These are phyloP conservation scores for Penicillium sp. DNA, from an alignment of 2,329 filamentous ascomycete species.

Conservation along the genomic window DNA sequence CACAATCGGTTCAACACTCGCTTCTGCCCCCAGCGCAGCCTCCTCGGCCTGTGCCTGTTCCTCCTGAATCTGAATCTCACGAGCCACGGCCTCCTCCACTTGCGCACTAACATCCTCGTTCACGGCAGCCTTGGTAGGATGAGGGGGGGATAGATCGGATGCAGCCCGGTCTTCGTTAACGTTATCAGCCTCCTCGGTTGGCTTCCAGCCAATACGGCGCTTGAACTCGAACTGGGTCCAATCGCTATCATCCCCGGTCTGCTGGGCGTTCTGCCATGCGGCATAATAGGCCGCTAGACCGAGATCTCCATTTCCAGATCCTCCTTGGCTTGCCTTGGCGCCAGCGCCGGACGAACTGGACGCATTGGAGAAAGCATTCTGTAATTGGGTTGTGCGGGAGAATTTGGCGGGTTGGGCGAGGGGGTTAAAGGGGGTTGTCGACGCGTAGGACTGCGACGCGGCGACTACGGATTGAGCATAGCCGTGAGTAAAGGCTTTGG, in stretches of 20 bases:
- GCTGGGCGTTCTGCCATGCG: constrained; percentile 78
- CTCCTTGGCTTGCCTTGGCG: constrained; percentile 59
- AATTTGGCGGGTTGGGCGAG: constrained; percentile 55
- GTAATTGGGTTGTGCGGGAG: constrained; percentile 63
- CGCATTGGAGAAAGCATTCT: constrained; percentile 69
- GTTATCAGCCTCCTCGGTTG: constrained; percentile 42
- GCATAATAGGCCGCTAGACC: constrained; percentile 89
- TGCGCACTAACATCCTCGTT: constrained; percentile 63
- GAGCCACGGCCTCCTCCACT: constrained; percentile 79
- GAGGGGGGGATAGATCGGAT: constrained; percentile 56
- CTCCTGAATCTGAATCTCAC: constrained; percentile 67
- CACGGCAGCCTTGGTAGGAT: constrained; percentile 56
- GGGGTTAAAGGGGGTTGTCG: constrained; percentile 59
- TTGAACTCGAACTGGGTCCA: constrained; percentile 92
- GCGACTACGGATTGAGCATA: constrained; percentile 98
- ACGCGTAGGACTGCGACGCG: constrained; percentile 81
- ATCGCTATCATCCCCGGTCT: constrained; percentile 69
- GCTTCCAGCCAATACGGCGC: constrained; percentile 86
- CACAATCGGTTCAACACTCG: constrained; percentile 28
- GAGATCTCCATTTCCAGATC: constrained; percentile 57
- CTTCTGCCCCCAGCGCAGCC: constrained; percentile 34
- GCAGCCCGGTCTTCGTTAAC: constrained; percentile 29
- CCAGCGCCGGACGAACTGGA: constrained; percentile 53
- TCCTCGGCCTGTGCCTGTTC: constrained; percentile 49
- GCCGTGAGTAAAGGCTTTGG: constrained; percentile 95